A percentile compares a stretch with the other conserved stretches of the same genome.
Conservation (phyloP, 352 stramenopile genomes). For the Pythium phragmitis region DNA sequence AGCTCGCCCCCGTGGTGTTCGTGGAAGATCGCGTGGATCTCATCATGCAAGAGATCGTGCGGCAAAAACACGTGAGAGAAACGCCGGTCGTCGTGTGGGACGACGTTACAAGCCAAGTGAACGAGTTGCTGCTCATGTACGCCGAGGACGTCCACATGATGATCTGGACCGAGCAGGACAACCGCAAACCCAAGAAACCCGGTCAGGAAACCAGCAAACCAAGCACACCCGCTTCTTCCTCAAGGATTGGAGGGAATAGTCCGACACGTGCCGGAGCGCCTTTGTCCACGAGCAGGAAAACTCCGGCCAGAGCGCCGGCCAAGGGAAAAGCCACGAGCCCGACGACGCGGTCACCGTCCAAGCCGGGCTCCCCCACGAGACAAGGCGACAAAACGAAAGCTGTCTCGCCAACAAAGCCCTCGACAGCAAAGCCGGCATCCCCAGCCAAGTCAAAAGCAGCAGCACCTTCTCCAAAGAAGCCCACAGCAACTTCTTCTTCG, state of each 20-base stretch:
- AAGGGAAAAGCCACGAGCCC: conserved; percentile 26
- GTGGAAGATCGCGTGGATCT: conserved; percentile 42
- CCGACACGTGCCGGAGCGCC: conserved; percentile 3
- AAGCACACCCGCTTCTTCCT: conserved; percentile 1
- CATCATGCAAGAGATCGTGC: conserved; percentile 42
- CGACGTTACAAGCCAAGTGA: conserved; percentile 40
- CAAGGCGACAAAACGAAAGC: conserved; percentile 4
- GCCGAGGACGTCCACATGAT: conserved; percentile 59
- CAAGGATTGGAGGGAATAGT: conserved; percentile 8
- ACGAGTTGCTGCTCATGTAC: conserved; percentile 64
- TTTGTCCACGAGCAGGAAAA: conserved; percentile 4
- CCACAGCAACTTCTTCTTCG: neutral
- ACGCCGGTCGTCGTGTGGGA: conserved; percentile 52
- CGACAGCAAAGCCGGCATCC: neutral
- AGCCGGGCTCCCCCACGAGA: conserved; percentile 10
- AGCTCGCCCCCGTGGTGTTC: conserved; percentile 37
- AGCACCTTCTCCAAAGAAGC: conserved; percentile 8
- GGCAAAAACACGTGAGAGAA: conserved; percentile 34
- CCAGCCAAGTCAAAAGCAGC: neutral
- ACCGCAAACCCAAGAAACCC: conserved; percentile 51
- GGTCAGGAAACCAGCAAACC: conserved; percentile 14
- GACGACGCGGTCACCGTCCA: conserved; percentile 11
- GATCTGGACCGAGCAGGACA: conserved; percentile 55
- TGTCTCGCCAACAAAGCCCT: conserved; percentile 2
- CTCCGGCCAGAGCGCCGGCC: conserved; percentile 14